A percentile compares a stretch with the other conserved stretches of the same genome.
These are phyloP conservation scores for Lophium mytilinum DNA, from an alignment of 495 filamentous ascomycete species.

Conservation along the genomic window DNA sequence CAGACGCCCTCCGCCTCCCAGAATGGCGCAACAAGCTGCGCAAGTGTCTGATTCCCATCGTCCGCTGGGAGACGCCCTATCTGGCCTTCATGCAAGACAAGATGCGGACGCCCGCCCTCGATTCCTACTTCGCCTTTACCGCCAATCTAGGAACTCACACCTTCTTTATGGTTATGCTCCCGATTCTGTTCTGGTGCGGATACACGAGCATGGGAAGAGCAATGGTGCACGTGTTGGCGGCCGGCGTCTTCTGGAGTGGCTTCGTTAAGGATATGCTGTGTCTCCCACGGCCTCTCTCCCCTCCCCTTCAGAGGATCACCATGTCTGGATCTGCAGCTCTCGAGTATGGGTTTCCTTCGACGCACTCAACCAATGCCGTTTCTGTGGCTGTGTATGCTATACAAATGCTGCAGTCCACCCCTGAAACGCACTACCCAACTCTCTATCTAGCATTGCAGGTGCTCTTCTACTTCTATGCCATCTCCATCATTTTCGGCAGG, in stretches of 20 bases:
- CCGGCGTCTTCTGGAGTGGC: conserved; percentile 87
- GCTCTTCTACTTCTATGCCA: conserved; percentile 70
- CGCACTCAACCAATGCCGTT: conserved; percentile 93
- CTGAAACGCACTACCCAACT: conserved; percentile 39
- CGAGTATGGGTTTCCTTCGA: conserved; percentile 95
- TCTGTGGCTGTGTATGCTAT: conserved; percentile 85
- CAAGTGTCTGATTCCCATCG: conserved; percentile 71
- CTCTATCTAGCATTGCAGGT: conserved; percentile 50
- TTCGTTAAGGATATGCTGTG: conserved; percentile 92
- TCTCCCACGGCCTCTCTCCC: conserved; percentile 87
- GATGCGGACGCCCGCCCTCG: conserved; percentile 57
- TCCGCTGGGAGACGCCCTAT: conserved; percentile 93
- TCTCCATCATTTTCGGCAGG: conserved; percentile 83
- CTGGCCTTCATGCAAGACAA: conserved; percentile 74
- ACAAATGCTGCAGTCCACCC: conserved; percentile 51
- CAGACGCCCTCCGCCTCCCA: conserved; percentile 77
- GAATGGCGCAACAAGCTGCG: conserved; percentile 83
- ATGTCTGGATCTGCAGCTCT: conserved; percentile 93
- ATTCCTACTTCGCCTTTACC: conserved; percentile 92
- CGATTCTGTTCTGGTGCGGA: conserved; percentile 93
- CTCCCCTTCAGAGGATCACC: conserved; percentile 86
- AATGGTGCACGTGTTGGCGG: conserved; percentile 81
- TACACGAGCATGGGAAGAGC: conserved; percentile 71
- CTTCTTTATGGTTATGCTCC: conserved; percentile 92
- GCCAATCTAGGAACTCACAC: conserved; percentile 97